phyloP scores from a whole-genome alignment of 345 rosid genomes.

The Trapa bicornis region DNA sequence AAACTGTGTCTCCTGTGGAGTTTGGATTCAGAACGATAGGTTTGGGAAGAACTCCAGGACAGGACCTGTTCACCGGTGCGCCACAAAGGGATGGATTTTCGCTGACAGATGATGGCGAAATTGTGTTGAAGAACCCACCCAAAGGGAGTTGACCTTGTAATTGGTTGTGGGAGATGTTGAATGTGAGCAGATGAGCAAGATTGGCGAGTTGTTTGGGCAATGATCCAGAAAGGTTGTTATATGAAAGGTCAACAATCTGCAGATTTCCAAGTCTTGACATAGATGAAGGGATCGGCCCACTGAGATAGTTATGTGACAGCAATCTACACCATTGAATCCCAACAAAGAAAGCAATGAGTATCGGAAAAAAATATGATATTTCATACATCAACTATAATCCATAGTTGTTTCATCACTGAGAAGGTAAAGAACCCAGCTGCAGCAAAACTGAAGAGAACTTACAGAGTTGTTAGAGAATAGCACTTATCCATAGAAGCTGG shows the following conservation, averaged over 20 bases:
- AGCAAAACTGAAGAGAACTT: constrained; percentile 16
- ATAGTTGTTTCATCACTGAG: no score
- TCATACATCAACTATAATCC: no score
- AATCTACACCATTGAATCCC: constrained; percentile 28
- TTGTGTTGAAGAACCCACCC: constrained; percentile 71
- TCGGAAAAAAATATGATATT: not conserved
- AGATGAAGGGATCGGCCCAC: constrained; percentile 52
- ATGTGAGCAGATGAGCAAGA: constrained; percentile 51
- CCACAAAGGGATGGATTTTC: constrained; percentile 86
- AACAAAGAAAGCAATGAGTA: not conserved
- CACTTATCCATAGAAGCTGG: constrained; percentile 59
- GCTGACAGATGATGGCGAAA: constrained; percentile 53
- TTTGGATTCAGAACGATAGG: constrained; percentile 93
- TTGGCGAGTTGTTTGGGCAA: constrained; percentile 73
- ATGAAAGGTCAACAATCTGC: constrained; percentile 59
- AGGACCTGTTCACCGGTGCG: constrained; percentile 62
- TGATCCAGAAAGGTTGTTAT: constrained; percentile 43
- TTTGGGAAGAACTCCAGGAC: constrained; percentile 74
- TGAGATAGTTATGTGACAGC: constrained; percentile 50
- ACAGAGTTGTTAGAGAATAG: constrained; percentile 48
- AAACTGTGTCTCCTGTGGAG: constrained; percentile 46
- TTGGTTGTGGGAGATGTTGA: constrained; percentile 83
- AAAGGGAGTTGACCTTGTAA: constrained; percentile 76
- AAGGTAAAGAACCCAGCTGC: no score
- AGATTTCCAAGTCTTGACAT: constrained; percentile 47